A percentile compares a stretch with the other conserved stretches of the same genome.
These are phyloP conservation scores for Chalara sp. DNA, from an alignment of 2,329 filamentous ascomycete species.

Conservation along the genomic window DNA sequence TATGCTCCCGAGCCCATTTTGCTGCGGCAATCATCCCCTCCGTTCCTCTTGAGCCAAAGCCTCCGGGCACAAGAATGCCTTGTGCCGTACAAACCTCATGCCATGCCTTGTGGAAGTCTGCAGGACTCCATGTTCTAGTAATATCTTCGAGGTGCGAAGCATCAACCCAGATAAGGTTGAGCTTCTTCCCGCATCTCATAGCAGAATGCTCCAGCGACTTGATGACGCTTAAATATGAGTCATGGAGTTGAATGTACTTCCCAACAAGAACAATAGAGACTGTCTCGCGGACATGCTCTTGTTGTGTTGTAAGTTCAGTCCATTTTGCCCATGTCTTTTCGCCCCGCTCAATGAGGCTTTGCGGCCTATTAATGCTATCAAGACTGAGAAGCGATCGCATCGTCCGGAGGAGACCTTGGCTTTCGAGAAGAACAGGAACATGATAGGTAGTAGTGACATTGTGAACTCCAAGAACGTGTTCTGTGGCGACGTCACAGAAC, in stretches of 20 bases:
- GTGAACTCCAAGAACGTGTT: conserved; percentile 84
- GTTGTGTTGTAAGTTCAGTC: conserved; percentile 62
- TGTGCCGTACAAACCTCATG: conserved; percentile 65
- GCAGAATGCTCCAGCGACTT: conserved; percentile 88
- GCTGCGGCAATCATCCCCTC: conserved; percentile 86
- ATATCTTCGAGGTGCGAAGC: conserved; percentile 72
- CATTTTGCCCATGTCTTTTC: conserved; percentile 69
- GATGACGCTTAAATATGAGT: conserved; percentile 77
- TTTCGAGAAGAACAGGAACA: conserved; percentile 83
- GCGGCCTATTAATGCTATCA: conserved; percentile 45
- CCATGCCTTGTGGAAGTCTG: conserved; percentile 82
- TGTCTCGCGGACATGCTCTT: conserved; percentile 55
- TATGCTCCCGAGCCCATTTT: conserved; percentile 80
- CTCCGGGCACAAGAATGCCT: conserved; percentile 52
- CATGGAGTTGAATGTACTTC: conserved; percentile 81
- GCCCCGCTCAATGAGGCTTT: conserved; percentile 54
- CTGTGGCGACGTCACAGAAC: conserved; percentile 78
- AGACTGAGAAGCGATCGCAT: conserved; percentile 61
- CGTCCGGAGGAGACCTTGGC: conserved; percentile 68
- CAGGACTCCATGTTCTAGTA: conserved; percentile 54
- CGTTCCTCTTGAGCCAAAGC: conserved; percentile 67
- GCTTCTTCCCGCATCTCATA: conserved; percentile 75
- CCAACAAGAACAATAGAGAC: conserved; percentile 84
- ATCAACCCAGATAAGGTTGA: conserved; percentile 81
- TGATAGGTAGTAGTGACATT: conserved; percentile 91